A percentile compares a stretch with the other conserved stretches of the same genome.
phyloP scores from a whole-genome alignment of 805 yeast species.

The Pichia cabralensis region DNA sequence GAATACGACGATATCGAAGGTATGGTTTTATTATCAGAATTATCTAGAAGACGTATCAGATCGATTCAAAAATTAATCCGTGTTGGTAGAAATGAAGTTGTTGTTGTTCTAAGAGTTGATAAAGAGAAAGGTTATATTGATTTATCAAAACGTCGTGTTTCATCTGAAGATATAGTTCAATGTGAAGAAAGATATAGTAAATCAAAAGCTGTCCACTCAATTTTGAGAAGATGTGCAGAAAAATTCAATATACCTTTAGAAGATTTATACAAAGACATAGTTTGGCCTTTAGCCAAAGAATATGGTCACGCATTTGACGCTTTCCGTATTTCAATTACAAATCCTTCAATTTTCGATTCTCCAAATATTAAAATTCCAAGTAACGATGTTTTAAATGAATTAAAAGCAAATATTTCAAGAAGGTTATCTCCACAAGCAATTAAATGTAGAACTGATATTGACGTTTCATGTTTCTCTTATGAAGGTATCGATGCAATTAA shows the following conservation, averaged over 20 bases:
- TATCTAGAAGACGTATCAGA: constrained; percentile 97
- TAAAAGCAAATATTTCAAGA: constrained; percentile 78
- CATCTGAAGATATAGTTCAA: constrained; percentile 93
- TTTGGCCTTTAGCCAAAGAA: constrained; percentile 95
- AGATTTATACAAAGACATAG: constrained; percentile 74
- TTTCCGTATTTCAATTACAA: constrained; percentile 91
- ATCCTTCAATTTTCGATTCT: constrained; percentile 77
- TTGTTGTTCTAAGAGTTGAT: constrained; percentile 94
- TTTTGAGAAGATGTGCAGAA: constrained; percentile 96
- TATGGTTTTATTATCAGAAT: constrained; percentile 91
- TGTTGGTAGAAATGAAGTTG: constrained; percentile 98
- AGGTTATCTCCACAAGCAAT: constrained; percentile 97
- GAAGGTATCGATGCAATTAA: constrained; percentile 98
- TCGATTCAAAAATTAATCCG: constrained; percentile 95
- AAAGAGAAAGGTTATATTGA: constrained; percentile 98
- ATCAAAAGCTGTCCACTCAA: constrained; percentile 97
- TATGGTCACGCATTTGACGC: constrained; percentile 98
- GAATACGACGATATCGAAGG: constrained; percentile 99
- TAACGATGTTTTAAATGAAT: constrained; percentile 68
- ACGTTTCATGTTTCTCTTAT: constrained; percentile 92
- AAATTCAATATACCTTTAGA: constrained; percentile 85
- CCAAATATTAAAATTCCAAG: constrained; percentile 50
- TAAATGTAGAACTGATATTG: constrained; percentile 96
- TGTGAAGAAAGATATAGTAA: constrained; percentile 97
- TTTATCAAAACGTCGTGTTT: constrained; percentile 92